Percentiles rank a stretch among this genome's conserved stretches.
These are phyloP conservation scores for Candolleomyces efflorescens DNA, from an alignment of 768 basidiomycete genomes.

Conservation along the genomic window DNA sequence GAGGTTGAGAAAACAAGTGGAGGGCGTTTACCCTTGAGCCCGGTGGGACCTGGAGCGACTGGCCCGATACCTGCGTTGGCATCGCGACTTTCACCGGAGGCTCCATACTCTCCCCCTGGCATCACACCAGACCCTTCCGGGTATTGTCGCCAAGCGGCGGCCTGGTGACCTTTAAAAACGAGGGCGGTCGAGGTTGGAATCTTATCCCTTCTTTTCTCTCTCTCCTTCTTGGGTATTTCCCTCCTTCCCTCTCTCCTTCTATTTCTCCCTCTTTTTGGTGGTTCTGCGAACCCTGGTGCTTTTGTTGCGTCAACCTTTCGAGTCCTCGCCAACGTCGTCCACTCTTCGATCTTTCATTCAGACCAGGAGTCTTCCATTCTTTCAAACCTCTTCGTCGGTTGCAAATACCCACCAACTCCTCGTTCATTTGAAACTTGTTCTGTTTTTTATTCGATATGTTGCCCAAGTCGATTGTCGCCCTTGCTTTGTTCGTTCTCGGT, in stretches of 20 bases:
- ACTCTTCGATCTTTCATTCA: slow-evolving; percentile 25
- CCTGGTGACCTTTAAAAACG: not conserved
- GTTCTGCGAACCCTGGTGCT: slow-evolving; percentile 25
- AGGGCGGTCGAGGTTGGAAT: not conserved
- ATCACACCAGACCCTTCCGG: not conserved
- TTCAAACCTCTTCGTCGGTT: slow-evolving; percentile 2
- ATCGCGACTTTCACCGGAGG: slow-evolving; percentile 1
- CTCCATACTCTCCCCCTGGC: not conserved
- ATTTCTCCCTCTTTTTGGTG: slow-evolving; percentile 11
- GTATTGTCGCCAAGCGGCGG: not conserved
- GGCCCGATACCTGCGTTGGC: slow-evolving; percentile 3
- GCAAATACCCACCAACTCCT: not conserved
- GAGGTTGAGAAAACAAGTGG: not conserved
- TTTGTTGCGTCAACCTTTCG: slow-evolving; percentile 13
- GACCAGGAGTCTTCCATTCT: slow-evolving; percentile 42
- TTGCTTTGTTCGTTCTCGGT: slow-evolving; percentile 24
- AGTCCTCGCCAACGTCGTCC: slow-evolving; percentile 42
- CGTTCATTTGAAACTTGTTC: slow-evolving; percentile 2
- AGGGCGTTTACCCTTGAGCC: not conserved
- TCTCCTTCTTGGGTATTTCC: no score
- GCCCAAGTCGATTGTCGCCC: slow-evolving; percentile 20
- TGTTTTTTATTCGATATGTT: slow-evolving; percentile 22
- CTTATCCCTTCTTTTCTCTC: not conserved
- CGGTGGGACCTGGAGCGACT: not conserved
- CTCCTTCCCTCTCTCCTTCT: not conserved